A percentile compares a stretch with the other conserved stretches of the same genome.
These are phyloP conservation scores for Yarrowia sp. DNA, from an alignment of 805 yeast genomes.

Conservation along the genomic window DNA sequence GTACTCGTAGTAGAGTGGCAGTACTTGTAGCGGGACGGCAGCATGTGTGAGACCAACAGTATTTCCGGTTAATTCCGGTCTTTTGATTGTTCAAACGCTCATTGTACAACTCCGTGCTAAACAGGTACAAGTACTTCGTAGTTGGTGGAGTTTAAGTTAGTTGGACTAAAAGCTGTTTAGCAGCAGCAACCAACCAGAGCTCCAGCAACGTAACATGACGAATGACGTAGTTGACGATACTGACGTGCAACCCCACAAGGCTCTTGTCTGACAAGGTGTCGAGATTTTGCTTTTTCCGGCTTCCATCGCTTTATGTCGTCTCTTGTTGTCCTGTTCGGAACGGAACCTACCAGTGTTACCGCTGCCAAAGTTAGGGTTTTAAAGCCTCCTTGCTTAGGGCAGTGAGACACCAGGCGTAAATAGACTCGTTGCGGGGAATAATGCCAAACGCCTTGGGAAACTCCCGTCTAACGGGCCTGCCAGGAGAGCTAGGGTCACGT, in stretches of 20 bases:
- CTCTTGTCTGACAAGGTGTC: not conserved
- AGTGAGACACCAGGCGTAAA: slow-evolving; percentile 7
- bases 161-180: not conserved
- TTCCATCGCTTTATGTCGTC: not conserved
- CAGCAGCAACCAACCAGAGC: not conserved
- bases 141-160: not conserved
- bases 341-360: slow-evolving; percentile 19
- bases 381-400: not conserved
- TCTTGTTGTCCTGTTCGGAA: not conserved
- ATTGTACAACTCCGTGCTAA: not conserved
- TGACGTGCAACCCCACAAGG: not conserved
- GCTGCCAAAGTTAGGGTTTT: not conserved
- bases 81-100: no score
- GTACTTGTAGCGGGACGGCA: no score
- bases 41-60: no score
- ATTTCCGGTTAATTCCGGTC: no score
- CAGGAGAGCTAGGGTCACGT: slow-evolving; percentile 5
- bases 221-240: not conserved
- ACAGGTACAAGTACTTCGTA: no score
- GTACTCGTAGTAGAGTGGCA: no score
- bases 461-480: not conserved
- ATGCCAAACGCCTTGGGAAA: not conserved
- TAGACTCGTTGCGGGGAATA: slow-evolving; percentile 17
- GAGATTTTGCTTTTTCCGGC: not conserved
- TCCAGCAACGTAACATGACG: no score